Percentiles rank a stretch among this genome's conserved stretches.
phyloP scores from a whole-genome alignment of 495 filamentous ascomycete species.

The Neurospora cerealis region DNA sequence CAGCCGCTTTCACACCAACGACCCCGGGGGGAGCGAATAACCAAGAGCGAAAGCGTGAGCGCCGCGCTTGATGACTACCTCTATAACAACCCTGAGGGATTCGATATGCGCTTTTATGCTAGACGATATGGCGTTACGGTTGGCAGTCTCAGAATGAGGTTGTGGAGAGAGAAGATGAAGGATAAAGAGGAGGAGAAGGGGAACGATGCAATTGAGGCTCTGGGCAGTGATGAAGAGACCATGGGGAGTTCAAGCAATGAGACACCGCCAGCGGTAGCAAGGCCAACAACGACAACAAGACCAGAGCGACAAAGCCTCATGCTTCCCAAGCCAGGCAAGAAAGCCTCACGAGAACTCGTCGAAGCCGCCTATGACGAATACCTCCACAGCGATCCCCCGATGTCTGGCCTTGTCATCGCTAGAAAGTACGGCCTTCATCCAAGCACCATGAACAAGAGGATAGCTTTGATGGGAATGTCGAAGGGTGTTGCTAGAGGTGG shows the following conservation, averaged over 20 bases:
- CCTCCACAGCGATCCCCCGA: not conserved
- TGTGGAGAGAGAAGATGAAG: not conserved
- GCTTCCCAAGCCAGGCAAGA: not conserved
- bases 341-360: not conserved
- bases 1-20: not conserved
- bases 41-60: not conserved
- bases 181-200: not conserved
- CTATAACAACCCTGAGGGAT: not conserved
- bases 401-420: not conserved
- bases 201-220: not conserved
- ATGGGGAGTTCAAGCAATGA: not conserved
- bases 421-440: not conserved
- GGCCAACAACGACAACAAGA: not conserved
- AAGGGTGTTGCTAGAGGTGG: not conserved
- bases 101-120: not conserved
- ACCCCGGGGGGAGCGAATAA: not conserved
- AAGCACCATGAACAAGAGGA: not conserved
- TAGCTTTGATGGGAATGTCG: not conserved
- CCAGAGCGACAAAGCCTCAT: not conserved
- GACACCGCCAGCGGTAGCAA: not conserved
- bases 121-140: not conserved
- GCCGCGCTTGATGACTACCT: not conserved
- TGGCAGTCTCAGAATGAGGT: not conserved
- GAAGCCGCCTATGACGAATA: not conserved
- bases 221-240: not conserved